Evolutionary conservation across 2,329 filamentous ascomycete species (phyloP).

Genomic region (Aureobasidium uvarum): DNA sequence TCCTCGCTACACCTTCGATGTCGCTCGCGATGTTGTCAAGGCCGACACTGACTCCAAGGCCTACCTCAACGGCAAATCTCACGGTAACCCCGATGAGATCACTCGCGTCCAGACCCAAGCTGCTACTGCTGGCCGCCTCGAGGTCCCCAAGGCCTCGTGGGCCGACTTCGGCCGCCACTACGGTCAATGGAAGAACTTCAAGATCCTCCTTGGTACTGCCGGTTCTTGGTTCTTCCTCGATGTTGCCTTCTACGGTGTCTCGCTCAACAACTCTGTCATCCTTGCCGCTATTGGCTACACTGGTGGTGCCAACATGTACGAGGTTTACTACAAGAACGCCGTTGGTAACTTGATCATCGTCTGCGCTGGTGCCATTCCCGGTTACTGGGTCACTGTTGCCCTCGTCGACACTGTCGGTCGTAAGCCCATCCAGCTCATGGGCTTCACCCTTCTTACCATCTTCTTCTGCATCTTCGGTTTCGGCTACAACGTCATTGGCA

Average conservation of each 20-base stretch:
- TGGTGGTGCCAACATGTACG: constrained; percentile 63
- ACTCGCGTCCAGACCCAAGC: constrained; percentile 59
- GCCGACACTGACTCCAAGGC: constrained; percentile 69
- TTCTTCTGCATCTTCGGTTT: constrained; percentile 53
- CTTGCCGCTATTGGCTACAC: constrained; percentile 70
- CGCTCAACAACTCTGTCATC: constrained; percentile 73
- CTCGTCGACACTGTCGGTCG: constrained; percentile 72
- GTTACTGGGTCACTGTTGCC: constrained; percentile 77
- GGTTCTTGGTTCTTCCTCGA: constrained; percentile 84
- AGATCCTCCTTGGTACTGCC: constrained; percentile 73
- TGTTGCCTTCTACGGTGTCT: constrained; percentile 57
- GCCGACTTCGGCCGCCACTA: constrained; percentile 71
- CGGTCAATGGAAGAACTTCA: constrained; percentile 66
- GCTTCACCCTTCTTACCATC: constrained; percentile 49
- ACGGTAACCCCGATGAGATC: constrained; percentile 66
- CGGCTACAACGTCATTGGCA: constrained; percentile 47
- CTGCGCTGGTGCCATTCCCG: constrained; percentile 73
- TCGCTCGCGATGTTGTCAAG: constrained; percentile 71
- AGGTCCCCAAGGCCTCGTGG: constrained; percentile 68
- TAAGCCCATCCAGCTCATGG: constrained; percentile 70
- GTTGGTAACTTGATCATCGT: constrained; percentile 77
- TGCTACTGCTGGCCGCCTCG: constrained; percentile 55
- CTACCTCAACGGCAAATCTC: constrained; percentile 66
- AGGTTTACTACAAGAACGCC: constrained; percentile 69
- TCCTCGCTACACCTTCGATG: constrained; percentile 82